A percentile compares a stretch with the other conserved stretches of the same genome.
Conservation (phyloP, 2,329 filamentous ascomycete genomes). For the Epicoccum nigrum region DNA sequence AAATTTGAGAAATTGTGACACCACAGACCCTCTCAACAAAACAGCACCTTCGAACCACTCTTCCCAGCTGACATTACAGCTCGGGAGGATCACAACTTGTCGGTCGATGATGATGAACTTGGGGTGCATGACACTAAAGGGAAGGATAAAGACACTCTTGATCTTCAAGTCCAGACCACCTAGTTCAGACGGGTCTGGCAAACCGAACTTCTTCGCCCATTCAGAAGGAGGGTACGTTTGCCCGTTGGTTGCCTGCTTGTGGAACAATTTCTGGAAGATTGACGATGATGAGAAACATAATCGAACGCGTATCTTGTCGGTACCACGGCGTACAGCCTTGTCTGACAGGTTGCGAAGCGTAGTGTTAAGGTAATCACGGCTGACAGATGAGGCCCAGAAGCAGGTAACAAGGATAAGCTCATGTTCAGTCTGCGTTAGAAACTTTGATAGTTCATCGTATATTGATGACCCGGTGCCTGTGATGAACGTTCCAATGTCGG, state of each 20-base stretch:
- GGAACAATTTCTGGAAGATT: slow-evolving; percentile 74
- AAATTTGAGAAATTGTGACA: slow-evolving; percentile 68
- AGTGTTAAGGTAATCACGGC: slow-evolving; percentile 62
- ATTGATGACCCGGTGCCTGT: slow-evolving; percentile 55
- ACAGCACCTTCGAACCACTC: slow-evolving; percentile 84
- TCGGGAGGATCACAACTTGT: slow-evolving; percentile 70
- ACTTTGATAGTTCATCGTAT: slow-evolving; percentile 52
- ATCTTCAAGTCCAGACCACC: slow-evolving; percentile 70
- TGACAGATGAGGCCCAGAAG: slow-evolving; percentile 76
- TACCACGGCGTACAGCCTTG: slow-evolving; percentile 44
- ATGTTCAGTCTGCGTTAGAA: slow-evolving; percentile 63
- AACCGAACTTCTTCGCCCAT: slow-evolving; percentile 68
- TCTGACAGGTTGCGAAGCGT: slow-evolving; percentile 66
- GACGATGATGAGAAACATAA: slow-evolving; percentile 80
- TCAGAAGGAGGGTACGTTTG: slow-evolving; percentile 63
- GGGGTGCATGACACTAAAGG: slow-evolving; percentile 86
- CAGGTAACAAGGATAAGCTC: slow-evolving; percentile 81
- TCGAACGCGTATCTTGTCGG: slow-evolving; percentile 62
- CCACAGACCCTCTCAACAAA: slow-evolving; percentile 67
- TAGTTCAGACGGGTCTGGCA: slow-evolving; percentile 63
- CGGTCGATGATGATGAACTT: slow-evolving; percentile 81
- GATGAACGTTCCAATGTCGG: slow-evolving; percentile 45
- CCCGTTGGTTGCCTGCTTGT: slow-evolving; percentile 68
- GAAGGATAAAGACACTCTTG: slow-evolving; percentile 79
- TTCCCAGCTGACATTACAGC: slow-evolving; percentile 87